Evolutionary conservation across 176 grass and related monocot genomes (phyloP).

Genomic region (Ensete ventricosum): DNA sequence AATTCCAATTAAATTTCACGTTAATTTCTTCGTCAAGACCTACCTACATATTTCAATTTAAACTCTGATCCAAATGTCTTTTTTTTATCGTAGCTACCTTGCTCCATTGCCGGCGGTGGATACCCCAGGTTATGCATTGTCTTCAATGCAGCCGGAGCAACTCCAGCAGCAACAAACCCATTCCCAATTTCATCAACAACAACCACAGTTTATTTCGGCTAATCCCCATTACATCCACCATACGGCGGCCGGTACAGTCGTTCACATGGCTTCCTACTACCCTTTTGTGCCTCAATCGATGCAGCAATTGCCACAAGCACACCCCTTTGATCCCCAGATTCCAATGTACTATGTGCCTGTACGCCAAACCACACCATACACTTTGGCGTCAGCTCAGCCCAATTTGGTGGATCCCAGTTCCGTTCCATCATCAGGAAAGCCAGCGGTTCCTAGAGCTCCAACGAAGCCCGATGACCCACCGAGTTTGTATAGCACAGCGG

Average conservation of each 20-base stretch:
- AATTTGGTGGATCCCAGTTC: slow-evolving; percentile 32
- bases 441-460: slow-evolving; percentile 34
- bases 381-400: slow-evolving; percentile 27
- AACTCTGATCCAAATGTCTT: not conserved
- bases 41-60: not conserved
- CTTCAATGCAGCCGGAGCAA: slow-evolving; percentile 38
- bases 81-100: slow-evolving; percentile 34
- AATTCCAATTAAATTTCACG: not conserved
- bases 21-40: not conserved
- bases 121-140: slow-evolving; percentile 32
- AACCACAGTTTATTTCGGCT: slow-evolving; percentile 36
- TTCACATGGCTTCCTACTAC: slow-evolving; percentile 61
- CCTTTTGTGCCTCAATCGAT: slow-evolving; percentile 26
- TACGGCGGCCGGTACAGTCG: slow-evolving; percentile 47
- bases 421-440: slow-evolving; percentile 15
- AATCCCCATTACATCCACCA: slow-evolving; percentile 87
- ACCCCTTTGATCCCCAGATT: slow-evolving; percentile 35
- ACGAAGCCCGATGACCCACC: slow-evolving; percentile 46
- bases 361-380: slow-evolving; percentile 42
- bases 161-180: slow-evolving; percentile 35
- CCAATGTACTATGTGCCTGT: slow-evolving; percentile 78
- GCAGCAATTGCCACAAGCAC: slow-evolving; percentile 50
- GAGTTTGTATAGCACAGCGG: slow-evolving; percentile 47
- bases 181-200: slow-evolving; percentile 36
- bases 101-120: slow-evolving; percentile 34